Base-by-base conservation (phyloP, 1,284 basidiomycete genomes). In the Rhodotorula sp. region DNA sequence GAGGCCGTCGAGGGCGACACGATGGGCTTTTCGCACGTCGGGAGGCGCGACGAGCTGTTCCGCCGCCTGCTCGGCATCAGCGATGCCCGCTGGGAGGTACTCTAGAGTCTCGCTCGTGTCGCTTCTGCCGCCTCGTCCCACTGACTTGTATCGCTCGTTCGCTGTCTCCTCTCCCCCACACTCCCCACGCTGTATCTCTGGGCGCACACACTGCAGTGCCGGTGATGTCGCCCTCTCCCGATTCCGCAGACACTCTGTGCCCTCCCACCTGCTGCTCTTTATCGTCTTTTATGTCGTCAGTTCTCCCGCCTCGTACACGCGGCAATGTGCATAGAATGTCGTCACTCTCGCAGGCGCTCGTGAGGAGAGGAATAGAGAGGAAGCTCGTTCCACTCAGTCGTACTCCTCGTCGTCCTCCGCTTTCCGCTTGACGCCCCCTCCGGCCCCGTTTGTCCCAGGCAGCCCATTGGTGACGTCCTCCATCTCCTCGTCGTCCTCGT, bases 31-130 rank as follows among this genome's bases (percentile, higher is more conserved):
- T 80, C 78, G 55, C 74, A 81, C 56, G 81, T 84, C 9, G 80
- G 79, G 3, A 77, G 82, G 63, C 72, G 83, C 53, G 83, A 84
- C 70, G 79, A 82, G 74, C 74, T 84, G 68, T 84, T 84, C 65
- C 78, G 81, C 21, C 76, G 83, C 23, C 70, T 84, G 67, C 68
- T 84, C 59, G 80, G 80, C 63, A 82, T 83, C 78, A 62, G 59
- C 27, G 81, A 83, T 78, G 66, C 73, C 14, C 72, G 81, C 62
- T 84, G 82, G 82, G 83, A 83, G 74, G 78, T 79, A 52, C 73
- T 83, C 71, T 83, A 67, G 23, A 17, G 16, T 34, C 49, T 14
- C 27, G 21, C 19, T 17, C 21, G 34, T n/a, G 4, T n/a, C n/a
- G 3, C 12, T 12, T 8, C 10, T 41, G 17, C 34, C 8, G 2